These are phyloP conservation scores for Penicillium verrucosum DNA, from an alignment of 2,329 filamentous ascomycete genomes.

Conservation along the genomic window DNA sequence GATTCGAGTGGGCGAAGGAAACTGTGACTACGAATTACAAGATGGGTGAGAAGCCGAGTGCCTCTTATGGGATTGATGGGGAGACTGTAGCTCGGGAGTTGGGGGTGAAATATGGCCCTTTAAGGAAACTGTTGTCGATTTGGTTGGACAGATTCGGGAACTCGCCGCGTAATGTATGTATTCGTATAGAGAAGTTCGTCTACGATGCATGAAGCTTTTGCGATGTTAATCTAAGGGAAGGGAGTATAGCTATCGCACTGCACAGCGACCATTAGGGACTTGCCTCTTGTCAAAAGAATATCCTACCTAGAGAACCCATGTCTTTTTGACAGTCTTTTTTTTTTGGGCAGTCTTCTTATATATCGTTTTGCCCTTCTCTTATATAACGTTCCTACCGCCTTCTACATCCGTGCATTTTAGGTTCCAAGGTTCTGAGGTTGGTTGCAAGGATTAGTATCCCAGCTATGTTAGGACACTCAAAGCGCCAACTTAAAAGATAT, in stretches of 20 bases:
- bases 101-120: constrained; percentile 35
- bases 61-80: constrained; percentile 43
- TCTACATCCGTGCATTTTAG: no score
- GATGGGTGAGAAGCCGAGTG: constrained; percentile 31
- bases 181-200: no score
- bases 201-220: no score
- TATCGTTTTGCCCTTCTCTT: no score
- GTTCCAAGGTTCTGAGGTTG: background rate
- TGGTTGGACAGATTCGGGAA: constrained; percentile 14
- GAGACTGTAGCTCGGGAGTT: constrained; percentile 42
- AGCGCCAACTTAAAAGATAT: background rate
- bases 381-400: no score
- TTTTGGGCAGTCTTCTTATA: no score
- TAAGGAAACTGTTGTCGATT: constrained; percentile 18
- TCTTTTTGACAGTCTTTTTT: no score
- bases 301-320: no score
- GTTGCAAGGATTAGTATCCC: background rate
- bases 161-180: background rate
- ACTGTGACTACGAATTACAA: constrained; percentile 36
- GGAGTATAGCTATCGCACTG: no score
- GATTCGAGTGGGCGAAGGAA: constrained; percentile 40
- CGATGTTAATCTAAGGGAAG: no score
- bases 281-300: no score
- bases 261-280: no score
- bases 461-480: background rate